phyloP scores from a whole-genome alignment of 345 rosid species.

The Triadica sebifera region DNA sequence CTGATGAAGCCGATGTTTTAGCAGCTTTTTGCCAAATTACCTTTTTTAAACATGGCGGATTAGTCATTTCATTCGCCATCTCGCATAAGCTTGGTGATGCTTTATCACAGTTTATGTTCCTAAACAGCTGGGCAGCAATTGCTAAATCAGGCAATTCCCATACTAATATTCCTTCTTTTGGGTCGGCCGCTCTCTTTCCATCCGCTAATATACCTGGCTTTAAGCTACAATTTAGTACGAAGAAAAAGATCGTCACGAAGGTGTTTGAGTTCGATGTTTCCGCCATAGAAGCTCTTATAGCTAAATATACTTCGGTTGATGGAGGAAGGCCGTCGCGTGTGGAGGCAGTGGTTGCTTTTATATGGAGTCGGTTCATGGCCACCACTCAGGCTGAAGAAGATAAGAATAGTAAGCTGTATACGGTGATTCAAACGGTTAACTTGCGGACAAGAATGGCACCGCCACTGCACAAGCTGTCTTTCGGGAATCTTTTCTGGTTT shows the following conservation, averaged over 20 bases:
- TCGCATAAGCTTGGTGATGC: constrained; percentile 25
- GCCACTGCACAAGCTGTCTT: constrained; percentile 8
- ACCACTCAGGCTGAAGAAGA: background rate
- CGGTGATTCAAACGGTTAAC: constrained; percentile 18
- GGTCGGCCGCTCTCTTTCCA: constrained; percentile 43
- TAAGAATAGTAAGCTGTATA: background rate
- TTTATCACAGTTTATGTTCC: constrained; percentile 6
- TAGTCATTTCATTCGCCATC: too few species aligned
- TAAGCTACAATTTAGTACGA: too few species aligned
- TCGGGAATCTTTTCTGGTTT: constrained; percentile 29
- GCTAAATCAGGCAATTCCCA: background rate
- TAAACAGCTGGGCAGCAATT: constrained; percentile 8
- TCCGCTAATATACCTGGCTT: constrained; percentile 27
- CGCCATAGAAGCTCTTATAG: constrained; percentile 28
- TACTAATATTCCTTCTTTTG: constrained; percentile 25
- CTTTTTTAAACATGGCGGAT: constrained; percentile 19
- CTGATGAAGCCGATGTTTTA: background rate
- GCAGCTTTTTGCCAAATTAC: background rate
- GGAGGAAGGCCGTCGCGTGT: constrained; percentile 18
- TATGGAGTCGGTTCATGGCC: constrained; percentile 20
- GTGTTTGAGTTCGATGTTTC: constrained; percentile 34
- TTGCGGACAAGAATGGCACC: constrained; percentile 30
- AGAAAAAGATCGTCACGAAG: too few species aligned
- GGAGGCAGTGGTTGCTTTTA: constrained; percentile 21
- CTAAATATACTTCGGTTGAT: constrained; percentile 20